A percentile compares a stretch with the other conserved stretches of the same genome.
phyloP scores from a whole-genome alignment of 306 rosid species.

The Pachyrhizus erosus region DNA sequence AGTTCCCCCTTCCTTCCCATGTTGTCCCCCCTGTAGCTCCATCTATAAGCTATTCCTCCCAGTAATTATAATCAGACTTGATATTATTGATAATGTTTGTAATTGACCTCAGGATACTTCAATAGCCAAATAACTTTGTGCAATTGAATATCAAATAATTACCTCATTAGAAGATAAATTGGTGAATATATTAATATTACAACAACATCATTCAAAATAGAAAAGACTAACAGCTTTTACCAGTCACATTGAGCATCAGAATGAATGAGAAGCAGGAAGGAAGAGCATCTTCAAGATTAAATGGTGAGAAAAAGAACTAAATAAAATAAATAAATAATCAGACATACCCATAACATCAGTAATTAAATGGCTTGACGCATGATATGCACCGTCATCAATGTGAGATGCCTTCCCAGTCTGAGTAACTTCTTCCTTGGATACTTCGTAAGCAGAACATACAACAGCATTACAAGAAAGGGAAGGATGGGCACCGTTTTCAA shows the following conservation, averaged over 20 bases:
- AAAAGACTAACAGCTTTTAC: constrained; percentile 18
- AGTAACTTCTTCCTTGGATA: constrained; percentile 75
- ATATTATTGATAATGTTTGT: constrained; percentile 24
- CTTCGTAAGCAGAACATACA: constrained; percentile 67
- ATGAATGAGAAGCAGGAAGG: background rate
- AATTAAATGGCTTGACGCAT: constrained; percentile 59
- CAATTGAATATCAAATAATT: constrained; percentile 30
- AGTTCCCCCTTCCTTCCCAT: constrained; percentile 2
- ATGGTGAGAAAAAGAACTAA: constrained; percentile 9
- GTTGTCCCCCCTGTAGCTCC: constrained; percentile 11
- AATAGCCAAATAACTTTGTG: constrained; percentile 18
- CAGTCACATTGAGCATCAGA: constrained; percentile 26
- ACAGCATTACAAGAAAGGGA: constrained; percentile 89
- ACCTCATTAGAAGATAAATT: constrained; percentile 3
- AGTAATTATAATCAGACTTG: constrained; percentile 19
- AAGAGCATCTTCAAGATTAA: constrained; percentile 24
- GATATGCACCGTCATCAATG: constrained; percentile 57
- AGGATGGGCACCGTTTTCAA: constrained; percentile 67
- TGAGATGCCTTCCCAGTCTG: constrained; percentile 74
- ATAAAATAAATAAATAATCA: background rate
- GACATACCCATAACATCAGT: constrained; percentile 65
- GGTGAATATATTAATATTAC: constrained; percentile 16
- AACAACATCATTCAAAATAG: constrained; percentile 20
- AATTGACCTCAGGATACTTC: constrained; percentile 16
- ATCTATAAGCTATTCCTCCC: constrained; percentile 6